These are phyloP conservation scores for Hypoxylon rubiginosum DNA, from an alignment of 2,329 filamentous ascomycete species.

Conservation along the genomic window DNA sequence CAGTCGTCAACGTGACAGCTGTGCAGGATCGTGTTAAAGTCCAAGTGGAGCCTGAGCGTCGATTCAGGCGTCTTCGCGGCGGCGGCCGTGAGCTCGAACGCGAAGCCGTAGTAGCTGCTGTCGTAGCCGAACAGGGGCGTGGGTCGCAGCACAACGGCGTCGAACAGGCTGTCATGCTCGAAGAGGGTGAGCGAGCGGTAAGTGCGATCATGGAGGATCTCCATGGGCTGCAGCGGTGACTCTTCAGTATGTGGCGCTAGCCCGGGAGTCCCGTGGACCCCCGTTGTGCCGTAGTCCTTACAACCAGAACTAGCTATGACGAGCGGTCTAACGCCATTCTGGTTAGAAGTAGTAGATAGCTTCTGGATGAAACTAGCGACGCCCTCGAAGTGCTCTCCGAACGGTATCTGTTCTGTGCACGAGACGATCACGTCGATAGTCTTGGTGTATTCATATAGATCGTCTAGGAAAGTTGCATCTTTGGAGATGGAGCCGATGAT, in stretches of 20 bases:
- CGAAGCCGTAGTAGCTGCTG: conserved; percentile 59
- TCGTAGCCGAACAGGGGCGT: conserved; percentile 62
- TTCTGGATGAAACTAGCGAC: conserved; percentile 53
- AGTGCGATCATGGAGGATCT: conserved; percentile 51
- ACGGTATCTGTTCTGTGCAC: conserved; percentile 58
- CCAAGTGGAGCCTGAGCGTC: conserved; percentile 51
- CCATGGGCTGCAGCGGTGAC: conserved; percentile 54
- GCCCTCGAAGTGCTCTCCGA: conserved; percentile 57
- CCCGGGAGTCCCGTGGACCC: conserved; percentile 51
- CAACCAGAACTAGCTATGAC: conserved; percentile 63
- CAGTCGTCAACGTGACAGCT: conserved; percentile 65
- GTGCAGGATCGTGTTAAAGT: conserved; percentile 59
- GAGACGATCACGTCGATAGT: conserved; percentile 60
- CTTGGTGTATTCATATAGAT: conserved; percentile 44
- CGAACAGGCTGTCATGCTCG: conserved; percentile 56
- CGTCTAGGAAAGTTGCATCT: conserved; percentile 49
- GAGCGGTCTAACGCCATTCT: conserved; percentile 54
- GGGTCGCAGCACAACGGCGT: conserved; percentile 60
- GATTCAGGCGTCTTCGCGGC: conserved; percentile 34
- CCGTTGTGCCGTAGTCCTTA: conserved; percentile 62
- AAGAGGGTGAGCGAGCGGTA: conserved; percentile 54
- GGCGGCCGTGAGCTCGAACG: conserved; percentile 53
- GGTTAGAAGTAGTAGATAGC: conserved; percentile 53
- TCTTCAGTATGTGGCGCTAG: conserved; percentile 60
- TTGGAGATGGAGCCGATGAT: conserved; percentile 55